phyloP scores from a whole-genome alignment of 306 rosid species.

The Rosa lucieae region DNA sequence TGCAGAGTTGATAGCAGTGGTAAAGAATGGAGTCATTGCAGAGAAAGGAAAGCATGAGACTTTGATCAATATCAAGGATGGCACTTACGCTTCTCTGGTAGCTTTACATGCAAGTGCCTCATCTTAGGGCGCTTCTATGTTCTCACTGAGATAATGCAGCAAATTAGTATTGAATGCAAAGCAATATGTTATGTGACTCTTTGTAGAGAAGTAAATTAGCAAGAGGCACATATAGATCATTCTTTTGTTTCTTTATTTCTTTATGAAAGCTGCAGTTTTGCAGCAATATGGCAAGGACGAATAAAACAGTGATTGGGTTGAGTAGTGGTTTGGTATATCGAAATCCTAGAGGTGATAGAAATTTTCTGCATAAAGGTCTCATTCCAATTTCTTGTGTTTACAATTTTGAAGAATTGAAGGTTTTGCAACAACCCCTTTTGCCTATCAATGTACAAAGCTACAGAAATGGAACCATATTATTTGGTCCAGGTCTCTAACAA shows the following conservation, averaged over 20 bases:
- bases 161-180: background rate
- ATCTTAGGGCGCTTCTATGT: conserved; percentile 6
- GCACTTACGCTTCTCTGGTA: conserved; percentile 35
- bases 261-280: background rate
- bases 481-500: background rate
- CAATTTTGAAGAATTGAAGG: background rate
- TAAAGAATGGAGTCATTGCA: conserved; percentile 57
- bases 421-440: background rate
- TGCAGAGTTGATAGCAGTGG: conserved; percentile 64
- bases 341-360: background rate
- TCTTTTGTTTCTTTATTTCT: background rate
- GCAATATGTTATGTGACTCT: background rate
- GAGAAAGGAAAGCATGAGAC: conserved; percentile 36
- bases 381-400: background rate
- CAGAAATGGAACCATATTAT: too few relatives aligned
- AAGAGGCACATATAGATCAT: background rate
- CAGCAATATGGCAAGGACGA: background rate
- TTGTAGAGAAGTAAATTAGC: background rate
- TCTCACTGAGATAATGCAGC: background rate
- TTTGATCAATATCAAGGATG: conserved; percentile 26
- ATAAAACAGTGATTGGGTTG: background rate
- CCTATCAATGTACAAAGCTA: background rate
- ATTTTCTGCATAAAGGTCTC: background rate
- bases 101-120: conserved; percentile 34
- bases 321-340: background rate